Evolutionary conservation across 768 basidiomycete genomes (phyloP).

Genomic region (Tulasnella sp.): DNA sequence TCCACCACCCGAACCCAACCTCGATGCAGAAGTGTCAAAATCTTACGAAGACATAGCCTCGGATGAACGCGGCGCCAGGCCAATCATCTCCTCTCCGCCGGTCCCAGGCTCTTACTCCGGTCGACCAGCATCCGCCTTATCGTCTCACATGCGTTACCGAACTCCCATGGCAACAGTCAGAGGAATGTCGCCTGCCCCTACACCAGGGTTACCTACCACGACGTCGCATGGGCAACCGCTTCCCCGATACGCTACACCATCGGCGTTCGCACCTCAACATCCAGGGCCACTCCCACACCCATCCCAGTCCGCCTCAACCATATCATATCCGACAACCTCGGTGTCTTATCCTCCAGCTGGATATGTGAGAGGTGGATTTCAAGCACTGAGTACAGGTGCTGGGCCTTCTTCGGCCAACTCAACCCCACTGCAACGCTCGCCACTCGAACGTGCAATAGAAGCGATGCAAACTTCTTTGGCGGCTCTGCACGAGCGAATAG

Average conservation of each 20-base stretch:
- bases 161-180: constrained; percentile 60
- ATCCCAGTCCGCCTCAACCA: constrained; percentile 6
- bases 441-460: constrained; percentile 67
- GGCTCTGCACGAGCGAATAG: constrained; percentile 61
- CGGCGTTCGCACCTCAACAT: constrained; percentile 39
- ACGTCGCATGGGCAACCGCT: constrained; percentile 56
- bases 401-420: too few relatives aligned
- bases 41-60: constrained; percentile 20
- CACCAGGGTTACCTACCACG: constrained; percentile 35
- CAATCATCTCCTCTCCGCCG: constrained; percentile 13
- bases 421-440: constrained; percentile 21
- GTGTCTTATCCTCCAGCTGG: constrained; percentile 4
- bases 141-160: constrained; percentile 57
- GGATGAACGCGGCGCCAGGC: constrained; percentile 2
- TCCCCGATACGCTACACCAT: constrained; percentile 58
- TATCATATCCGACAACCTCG: constrained; percentile 9
- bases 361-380: neutral
- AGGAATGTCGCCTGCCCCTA: constrained; percentile 39
- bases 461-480: constrained; percentile 72
- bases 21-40: constrained; percentile 12
- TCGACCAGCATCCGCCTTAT: constrained; percentile 67
- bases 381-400: too few relatives aligned
- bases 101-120: neutral
- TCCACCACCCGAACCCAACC: neutral
- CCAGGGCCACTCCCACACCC: constrained; percentile 6